A percentile compares a stretch with the other conserved stretches of the same genome.
Evolutionary conservation across 2,329 filamentous ascomycete genomes (phyloP).

Genomic region (Magnaporthiopsis rhizophila): DNA sequence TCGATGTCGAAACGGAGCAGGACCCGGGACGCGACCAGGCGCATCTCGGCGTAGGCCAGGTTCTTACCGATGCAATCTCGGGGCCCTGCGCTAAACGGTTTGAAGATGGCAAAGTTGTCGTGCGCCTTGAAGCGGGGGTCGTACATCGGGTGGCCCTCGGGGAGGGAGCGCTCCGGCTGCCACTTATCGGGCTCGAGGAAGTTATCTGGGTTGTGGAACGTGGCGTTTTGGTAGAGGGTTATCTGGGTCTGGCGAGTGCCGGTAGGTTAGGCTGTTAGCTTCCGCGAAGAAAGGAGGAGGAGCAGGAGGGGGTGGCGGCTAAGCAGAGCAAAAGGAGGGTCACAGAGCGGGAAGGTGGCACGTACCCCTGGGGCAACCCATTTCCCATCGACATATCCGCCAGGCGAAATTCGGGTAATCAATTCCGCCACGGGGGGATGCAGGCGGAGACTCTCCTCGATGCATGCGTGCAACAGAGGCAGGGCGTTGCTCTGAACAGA

Average conservation of each 20-base stretch:
- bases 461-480: slow-evolving; percentile 24
- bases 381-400: not conserved
- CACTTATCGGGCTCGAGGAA: slow-evolving; percentile 1
- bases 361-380: not conserved
- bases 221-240: not conserved
- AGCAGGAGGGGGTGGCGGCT: too few species aligned
- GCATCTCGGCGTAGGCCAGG: slow-evolving; percentile 34
- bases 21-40: slow-evolving; percentile 30
- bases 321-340: too few species aligned
- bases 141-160: not conserved
- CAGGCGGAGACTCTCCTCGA: slow-evolving; percentile 26
- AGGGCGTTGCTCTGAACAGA: not conserved
- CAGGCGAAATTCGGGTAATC: slow-evolving; percentile 1
- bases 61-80: slow-evolving; percentile 6
- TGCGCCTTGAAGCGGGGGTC: not conserved
- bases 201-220: slow-evolving; percentile 1
- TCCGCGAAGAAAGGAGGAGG: too few species aligned
- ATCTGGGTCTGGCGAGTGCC: not conserved
- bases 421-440: slow-evolving; percentile 22
- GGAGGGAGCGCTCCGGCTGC: slow-evolving; percentile 2
- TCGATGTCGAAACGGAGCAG: slow-evolving; percentile 26
- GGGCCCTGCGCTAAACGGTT: slow-evolving; percentile 5
- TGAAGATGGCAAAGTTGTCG: not conserved
- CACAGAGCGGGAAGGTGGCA: not conserved
- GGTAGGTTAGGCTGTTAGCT: not conserved